Evolutionary conservation across 2,329 filamentous ascomycete genomes (phyloP).

Genomic region (Trichoderma semiorbis): DNA sequence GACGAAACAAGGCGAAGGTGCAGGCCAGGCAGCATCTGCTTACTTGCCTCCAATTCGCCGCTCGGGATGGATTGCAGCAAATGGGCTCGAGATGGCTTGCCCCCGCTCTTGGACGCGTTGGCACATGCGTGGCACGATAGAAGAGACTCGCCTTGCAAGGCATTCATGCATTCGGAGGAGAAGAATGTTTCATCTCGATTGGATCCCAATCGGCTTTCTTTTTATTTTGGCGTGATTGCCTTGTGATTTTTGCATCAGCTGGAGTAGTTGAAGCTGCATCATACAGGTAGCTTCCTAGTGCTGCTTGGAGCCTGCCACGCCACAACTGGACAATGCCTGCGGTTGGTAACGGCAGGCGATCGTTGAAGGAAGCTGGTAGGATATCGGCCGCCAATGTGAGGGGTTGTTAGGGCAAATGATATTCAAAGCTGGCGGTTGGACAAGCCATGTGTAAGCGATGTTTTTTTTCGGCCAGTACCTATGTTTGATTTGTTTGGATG

Average conservation of each 20-base stretch:
- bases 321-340: neutral
- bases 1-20: neutral
- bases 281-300: neutral
- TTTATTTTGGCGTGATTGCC: neutral
- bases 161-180: neutral
- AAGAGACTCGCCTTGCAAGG: neutral
- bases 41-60: neutral
- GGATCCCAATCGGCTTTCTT: neutral
- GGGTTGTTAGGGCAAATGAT: neutral
- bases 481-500: neutral
- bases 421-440: neutral
- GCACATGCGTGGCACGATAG: constrained; percentile 15
- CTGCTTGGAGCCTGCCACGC: neutral
- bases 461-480: neutral
- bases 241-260: neutral
- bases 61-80: neutral
- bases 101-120: constrained; percentile 16
- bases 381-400: neutral
- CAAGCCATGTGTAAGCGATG: neutral
- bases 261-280: neutral
- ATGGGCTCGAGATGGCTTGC: neutral
- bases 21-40: neutral
- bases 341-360: neutral
- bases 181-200: neutral
- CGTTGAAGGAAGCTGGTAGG: neutral